phyloP scores from a whole-genome alignment of 73 alveolate genomes.

The Tetrahymena elliotti region DNA sequence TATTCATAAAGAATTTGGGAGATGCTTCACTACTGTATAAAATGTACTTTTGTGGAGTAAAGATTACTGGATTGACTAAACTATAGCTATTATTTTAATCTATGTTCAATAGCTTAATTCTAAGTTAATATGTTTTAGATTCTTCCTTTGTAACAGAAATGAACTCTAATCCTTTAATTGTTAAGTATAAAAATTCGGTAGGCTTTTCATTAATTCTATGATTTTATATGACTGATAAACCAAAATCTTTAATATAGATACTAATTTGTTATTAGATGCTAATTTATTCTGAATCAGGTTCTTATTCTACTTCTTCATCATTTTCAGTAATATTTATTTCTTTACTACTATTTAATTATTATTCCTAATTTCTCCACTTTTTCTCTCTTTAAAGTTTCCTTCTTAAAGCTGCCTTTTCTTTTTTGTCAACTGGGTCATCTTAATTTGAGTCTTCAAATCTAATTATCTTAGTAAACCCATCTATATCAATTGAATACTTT shows the following conservation, averaged over 20 bases:
- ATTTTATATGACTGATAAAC: slow-evolving; percentile 14
- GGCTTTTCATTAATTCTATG: slow-evolving; percentile 7
- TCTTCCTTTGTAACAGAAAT: neutral
- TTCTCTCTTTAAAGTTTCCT: slow-evolving; percentile 11
- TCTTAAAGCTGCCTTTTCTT: neutral
- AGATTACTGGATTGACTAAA: slow-evolving; percentile 19
- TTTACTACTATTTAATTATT: neutral
- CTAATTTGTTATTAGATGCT: neutral
- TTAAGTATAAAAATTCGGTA: slow-evolving; percentile 19
- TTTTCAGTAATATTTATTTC: neutral
- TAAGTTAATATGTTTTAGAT: slow-evolving; percentile 13
- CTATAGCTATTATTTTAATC: slow-evolving; percentile 18
- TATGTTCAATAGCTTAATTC: slow-evolving; percentile 27
- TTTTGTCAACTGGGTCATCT: neutral
- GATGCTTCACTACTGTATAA: neutral
- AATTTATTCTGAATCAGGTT: neutral
- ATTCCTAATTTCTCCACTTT: neutral
- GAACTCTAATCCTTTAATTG: slow-evolving; percentile 7
- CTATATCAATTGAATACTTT: neutral
- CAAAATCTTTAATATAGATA: neutral
- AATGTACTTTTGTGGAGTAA: neutral
- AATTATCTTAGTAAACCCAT: neutral
- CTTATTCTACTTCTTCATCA: neutral
- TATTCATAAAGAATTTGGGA: neutral
- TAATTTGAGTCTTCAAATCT: neutral